Evolutionary conservation across 2,329 filamentous ascomycete genomes (phyloP).

Genomic region (Fusarium brevicatenulatum): DNA sequence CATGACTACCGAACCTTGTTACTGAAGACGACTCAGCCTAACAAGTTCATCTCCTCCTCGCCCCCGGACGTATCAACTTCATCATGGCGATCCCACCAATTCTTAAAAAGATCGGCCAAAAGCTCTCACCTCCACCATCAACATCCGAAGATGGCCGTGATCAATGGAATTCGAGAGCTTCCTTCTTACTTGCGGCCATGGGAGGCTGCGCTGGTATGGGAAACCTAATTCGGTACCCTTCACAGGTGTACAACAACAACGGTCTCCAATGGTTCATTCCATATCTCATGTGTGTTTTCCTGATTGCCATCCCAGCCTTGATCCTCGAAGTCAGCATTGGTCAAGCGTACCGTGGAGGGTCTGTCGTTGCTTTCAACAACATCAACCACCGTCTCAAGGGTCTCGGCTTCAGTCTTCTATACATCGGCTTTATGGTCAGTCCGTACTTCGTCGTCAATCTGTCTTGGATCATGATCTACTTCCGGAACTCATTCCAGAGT

Average conservation of each 20-base stretch:
- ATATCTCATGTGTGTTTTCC: slow-evolving; percentile 64
- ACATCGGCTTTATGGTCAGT: slow-evolving; percentile 64
- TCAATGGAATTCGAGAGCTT: slow-evolving; percentile 64
- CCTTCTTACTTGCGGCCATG: slow-evolving; percentile 68
- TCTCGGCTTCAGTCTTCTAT: slow-evolving; percentile 61
- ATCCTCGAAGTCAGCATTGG: slow-evolving; percentile 75
- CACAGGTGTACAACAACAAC: slow-evolving; percentile 68
- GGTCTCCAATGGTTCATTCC: slow-evolving; percentile 70
- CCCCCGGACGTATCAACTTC: background rate
- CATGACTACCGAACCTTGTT: background rate
- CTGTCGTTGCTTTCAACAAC: slow-evolving; percentile 64
- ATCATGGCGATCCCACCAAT: slow-evolving; percentile 32
- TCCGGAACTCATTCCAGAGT: slow-evolving; percentile 64
- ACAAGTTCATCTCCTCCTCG: background rate
- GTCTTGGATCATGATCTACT: slow-evolving; percentile 69
- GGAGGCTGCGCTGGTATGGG: slow-evolving; percentile 68
- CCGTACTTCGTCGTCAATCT: slow-evolving; percentile 67
- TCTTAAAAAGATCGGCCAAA: slow-evolving; percentile 47
- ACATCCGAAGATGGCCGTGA: slow-evolving; percentile 57
- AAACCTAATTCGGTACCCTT: slow-evolving; percentile 67
- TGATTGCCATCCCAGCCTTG: slow-evolving; percentile 66
- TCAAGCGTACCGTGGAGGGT: slow-evolving; percentile 67
- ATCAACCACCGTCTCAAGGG: slow-evolving; percentile 64
- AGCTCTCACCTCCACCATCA: slow-evolving; percentile 50
- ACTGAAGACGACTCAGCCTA: background rate